Conservation (phyloP, 441 rosid species). For the Populus hybrid region DNA sequence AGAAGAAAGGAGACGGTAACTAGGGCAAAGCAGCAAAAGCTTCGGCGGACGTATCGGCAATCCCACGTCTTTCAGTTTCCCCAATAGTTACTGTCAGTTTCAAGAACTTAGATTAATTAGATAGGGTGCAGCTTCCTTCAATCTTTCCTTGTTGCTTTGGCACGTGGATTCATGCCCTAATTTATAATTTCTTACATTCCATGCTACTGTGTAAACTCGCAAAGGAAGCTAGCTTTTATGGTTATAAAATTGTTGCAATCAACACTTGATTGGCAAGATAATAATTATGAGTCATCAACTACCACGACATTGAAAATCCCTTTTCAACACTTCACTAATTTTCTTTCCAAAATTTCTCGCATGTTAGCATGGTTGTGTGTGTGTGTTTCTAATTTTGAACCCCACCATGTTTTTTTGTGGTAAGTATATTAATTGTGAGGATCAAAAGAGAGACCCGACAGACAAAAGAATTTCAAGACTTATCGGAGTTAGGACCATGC, state of each 20-base stretch:
- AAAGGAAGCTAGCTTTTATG: neutral
- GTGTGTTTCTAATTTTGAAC: neutral
- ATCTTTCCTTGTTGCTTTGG: constrained; percentile 21
- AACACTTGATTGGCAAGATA: neutral
- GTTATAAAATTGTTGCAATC: neutral
- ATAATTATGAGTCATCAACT: neutral
- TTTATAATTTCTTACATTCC: constrained; percentile 22
- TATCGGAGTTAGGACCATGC: neutral
- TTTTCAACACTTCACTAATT: neutral
- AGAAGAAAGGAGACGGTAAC: neutral
- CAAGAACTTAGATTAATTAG: constrained; percentile 6
- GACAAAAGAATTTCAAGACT: neutral
- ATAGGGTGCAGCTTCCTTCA: constrained; percentile 23
- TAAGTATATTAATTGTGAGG: neutral
- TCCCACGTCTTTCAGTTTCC: constrained; percentile 52
- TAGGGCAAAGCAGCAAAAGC: constrained; percentile 30
- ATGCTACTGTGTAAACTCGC: constrained; percentile 17
- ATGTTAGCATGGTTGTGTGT: constrained; percentile 10
- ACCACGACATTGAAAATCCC: neutral
- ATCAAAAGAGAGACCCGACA: neutral
- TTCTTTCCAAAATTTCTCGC: constrained; percentile 2
- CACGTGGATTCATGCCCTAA: constrained; percentile 20
- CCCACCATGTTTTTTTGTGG: neutral
- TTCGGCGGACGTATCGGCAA: constrained; percentile 43
- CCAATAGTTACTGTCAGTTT: constrained; percentile 9